Conservation (phyloP, 139 green algal genomes). For the Marvania coccoides region DNA sequence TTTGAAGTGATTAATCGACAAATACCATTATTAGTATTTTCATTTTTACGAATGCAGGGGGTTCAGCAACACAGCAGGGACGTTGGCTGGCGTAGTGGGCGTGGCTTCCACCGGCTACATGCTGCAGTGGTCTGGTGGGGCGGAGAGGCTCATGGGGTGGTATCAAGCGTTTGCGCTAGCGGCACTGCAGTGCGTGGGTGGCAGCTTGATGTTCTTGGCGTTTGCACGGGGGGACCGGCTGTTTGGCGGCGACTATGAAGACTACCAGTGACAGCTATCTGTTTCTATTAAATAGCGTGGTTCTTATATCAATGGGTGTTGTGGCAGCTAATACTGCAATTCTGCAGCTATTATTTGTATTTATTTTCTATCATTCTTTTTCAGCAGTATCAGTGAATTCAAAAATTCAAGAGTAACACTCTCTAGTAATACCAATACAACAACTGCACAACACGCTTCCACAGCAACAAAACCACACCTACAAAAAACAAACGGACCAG, state of each 20-base stretch:
- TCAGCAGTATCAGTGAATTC: too few species aligned
- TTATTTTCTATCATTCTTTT: too few species aligned
- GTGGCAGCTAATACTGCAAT: not conserved
- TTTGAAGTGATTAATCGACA: not conserved
- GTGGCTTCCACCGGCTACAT: conserved; percentile 83
- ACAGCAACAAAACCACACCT: not conserved
- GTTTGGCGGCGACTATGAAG: conserved; percentile 45
- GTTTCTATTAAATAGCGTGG: too few species aligned
- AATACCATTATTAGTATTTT: conserved; percentile 1
- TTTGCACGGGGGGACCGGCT: conserved; percentile 60
- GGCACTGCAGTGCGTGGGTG: conserved; percentile 50
- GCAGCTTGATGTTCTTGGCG: conserved; percentile 62
- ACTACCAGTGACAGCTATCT: too few species aligned
- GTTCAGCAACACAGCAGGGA: conserved; percentile 71
- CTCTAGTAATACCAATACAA: too few species aligned
- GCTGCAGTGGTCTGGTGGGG: conserved; percentile 60
- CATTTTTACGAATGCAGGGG: conserved; percentile 16
- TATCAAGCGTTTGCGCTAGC: conserved; percentile 48
- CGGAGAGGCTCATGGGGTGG: conserved; percentile 53
- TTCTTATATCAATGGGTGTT: too few species aligned
- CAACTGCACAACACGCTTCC: too few species aligned
- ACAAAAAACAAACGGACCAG: not conserved
- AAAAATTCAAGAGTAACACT: too few species aligned
- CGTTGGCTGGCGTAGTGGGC: conserved; percentile 79
- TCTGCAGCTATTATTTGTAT: too few species aligned